Base-by-base conservation (phyloP, 306 rosid genomes). In the Trifolium pratense region DNA sequence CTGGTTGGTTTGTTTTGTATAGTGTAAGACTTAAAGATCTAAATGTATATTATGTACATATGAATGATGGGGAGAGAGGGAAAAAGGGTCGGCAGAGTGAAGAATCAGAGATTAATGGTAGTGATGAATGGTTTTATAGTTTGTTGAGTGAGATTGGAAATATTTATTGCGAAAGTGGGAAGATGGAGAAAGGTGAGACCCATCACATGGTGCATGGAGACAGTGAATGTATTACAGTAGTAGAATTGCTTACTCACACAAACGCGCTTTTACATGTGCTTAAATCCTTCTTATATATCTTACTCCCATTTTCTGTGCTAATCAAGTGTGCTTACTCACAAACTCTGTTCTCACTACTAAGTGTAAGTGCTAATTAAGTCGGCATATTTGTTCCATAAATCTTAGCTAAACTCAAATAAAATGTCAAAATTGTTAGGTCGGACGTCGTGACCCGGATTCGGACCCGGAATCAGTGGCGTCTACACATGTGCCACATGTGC, bases 131-230 rank as follows among this genome's bases (percentile, higher is more conserved):
- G 23, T 45, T 40, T 74, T 75, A 71, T 77, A 74, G 46, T n/a
- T 48, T 21, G 68, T 39, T 55, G 61, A 74, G 79, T 34, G 53
- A 26, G 76, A 62, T 78, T n/a, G 48, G 52, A 66, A 75, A 87
- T 72, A 81, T 86, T 83, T 66, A 90, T 65, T 77, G 75, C 65
- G 3, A 43, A 17, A 40, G 70, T 59, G 53, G 62, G 51, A 75
- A 34, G 60, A 53, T 20, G 7, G 77, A 73, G 70, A 39, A 3
- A 25, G 58, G 34, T 68, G 84, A 73, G 79, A 52, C 66, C 40
- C 2, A 59, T 80, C 80, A 82, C 83, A 77, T 85, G 91, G 79
- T 9, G 72, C 73, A 62, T 39, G 75, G 31, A 74, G 48, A 57
- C 75, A 77, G 15, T 25, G 39, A 13, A 7, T 20, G 36, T 36